Conservation (phyloP, 345 rosid genomes). For the Xanthoceras sorbifolium region DNA sequence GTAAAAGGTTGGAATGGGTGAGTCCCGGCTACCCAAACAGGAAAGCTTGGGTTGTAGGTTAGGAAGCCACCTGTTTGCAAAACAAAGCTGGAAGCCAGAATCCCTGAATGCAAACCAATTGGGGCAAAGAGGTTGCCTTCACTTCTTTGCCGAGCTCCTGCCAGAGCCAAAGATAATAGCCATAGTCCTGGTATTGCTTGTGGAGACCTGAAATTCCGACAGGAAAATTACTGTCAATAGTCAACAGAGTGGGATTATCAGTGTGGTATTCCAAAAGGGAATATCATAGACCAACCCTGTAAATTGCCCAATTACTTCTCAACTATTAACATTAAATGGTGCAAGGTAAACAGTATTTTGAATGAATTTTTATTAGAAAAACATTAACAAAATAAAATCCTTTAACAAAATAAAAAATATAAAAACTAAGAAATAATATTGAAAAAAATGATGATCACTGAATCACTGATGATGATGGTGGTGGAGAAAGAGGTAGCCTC, state of each 20-base stretch:
- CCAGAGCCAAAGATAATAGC: constrained; percentile 71
- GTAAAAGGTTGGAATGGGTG: constrained; percentile 78
- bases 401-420: not conserved
- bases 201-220: constrained; percentile 54
- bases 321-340: not conserved
- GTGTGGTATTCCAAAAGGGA: too few species aligned
- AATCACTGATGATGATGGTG: too few species aligned
- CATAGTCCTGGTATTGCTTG: constrained; percentile 76
- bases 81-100: constrained; percentile 61
- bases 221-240: not conserved
- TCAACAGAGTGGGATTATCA: not conserved
- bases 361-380: not conserved
- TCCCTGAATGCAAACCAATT: constrained; percentile 72
- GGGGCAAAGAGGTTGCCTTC: constrained; percentile 69
- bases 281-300: too few species aligned
- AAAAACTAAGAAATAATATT: too few species aligned
- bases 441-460: too few species aligned
- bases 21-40: constrained; percentile 67
- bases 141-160: constrained; percentile 60
- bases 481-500: too few species aligned
- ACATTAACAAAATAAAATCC: not conserved
- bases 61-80: constrained; percentile 68
- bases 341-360: not conserved
- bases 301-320: not conserved
- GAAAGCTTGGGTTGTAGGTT: constrained; percentile 39